A percentile compares a stretch with the other conserved stretches of the same genome.
Evolutionary conservation across 768 basidiomycete species (phyloP).

Genomic region (Kwoniella europaea): DNA sequence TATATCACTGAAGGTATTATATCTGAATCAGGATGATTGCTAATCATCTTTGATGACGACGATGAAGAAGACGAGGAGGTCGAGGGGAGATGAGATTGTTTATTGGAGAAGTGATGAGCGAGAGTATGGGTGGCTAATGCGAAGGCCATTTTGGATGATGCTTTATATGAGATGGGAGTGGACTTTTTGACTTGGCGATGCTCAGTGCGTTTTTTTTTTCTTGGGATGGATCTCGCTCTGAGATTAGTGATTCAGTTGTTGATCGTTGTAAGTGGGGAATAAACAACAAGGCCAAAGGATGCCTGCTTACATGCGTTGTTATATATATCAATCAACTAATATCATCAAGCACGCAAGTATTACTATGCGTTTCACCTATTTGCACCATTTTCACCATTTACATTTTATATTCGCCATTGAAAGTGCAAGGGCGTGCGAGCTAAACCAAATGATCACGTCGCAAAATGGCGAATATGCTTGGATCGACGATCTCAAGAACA

Average conservation of each 20-base stretch:
- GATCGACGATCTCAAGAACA: background rate
- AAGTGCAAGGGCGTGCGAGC: background rate
- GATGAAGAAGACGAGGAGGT: background rate
- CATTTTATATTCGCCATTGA: background rate
- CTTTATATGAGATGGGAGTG: background rate
- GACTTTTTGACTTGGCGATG: background rate
- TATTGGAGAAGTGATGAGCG: background rate
- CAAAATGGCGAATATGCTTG: background rate
- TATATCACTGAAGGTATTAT: slow-evolving; percentile 25
- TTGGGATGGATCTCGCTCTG: background rate
- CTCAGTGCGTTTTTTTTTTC: too few species aligned
- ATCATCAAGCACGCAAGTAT: background rate
- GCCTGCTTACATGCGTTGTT: background rate
- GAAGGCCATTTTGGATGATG: slow-evolving; percentile 7
- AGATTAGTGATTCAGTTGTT: background rate
- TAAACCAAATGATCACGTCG: background rate
- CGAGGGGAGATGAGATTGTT: background rate
- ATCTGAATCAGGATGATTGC: slow-evolving; percentile 22
- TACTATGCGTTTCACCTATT: background rate
- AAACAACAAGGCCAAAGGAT: background rate
- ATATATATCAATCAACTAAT: background rate
- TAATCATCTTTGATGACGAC: slow-evolving; percentile 4
- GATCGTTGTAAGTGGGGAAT: background rate
- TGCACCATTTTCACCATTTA: background rate
- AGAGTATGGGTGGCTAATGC: slow-evolving; percentile 16